These are phyloP conservation scores for Aegilops sharonensis DNA, from an alignment of 176 grass and related monocot species.

Conservation along the genomic window DNA sequence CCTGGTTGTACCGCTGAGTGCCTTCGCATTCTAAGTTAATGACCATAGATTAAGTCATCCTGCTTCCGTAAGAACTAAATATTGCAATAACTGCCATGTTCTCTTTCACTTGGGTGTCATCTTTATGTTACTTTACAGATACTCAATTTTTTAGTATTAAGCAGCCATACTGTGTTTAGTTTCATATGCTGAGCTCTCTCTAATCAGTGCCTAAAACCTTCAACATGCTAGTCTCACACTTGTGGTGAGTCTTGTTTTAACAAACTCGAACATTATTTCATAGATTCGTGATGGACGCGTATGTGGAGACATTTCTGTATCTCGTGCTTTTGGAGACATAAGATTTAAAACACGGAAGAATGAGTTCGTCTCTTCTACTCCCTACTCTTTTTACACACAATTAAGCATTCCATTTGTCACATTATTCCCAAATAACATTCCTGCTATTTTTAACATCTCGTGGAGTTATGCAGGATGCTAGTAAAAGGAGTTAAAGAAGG, in stretches of 20 bases:
- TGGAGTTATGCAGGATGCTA: constrained; percentile 72
- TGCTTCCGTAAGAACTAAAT: background rate
- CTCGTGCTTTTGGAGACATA: constrained; percentile 96
- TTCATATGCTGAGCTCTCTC: background rate
- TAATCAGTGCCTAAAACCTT: constrained; percentile 22
- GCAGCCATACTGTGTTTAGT: background rate
- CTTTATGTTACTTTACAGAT: constrained; percentile 1
- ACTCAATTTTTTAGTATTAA: background rate
- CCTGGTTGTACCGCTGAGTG: background rate
- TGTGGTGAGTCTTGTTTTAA: constrained; percentile 23
- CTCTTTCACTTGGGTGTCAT: background rate
- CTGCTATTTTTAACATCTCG: constrained; percentile 23
- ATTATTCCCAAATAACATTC: background rate
- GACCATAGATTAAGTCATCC: background rate
- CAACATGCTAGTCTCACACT: background rate
- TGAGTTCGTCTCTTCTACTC: constrained; percentile 78
- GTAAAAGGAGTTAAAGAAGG: constrained; percentile 78
- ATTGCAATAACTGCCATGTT: background rate
- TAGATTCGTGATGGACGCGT: constrained; percentile 97
- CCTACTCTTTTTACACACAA: constrained; percentile 10
- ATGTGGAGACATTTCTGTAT: constrained; percentile 96
- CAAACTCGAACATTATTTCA: background rate
- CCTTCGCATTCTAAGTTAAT: constrained; percentile 10
- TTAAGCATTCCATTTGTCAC: constrained; percentile 1
- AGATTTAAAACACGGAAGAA: constrained; percentile 87